These are phyloP conservation scores for Helotiales sp. DNA, from an alignment of 2,329 filamentous ascomycete genomes.

Conservation along the genomic window DNA sequence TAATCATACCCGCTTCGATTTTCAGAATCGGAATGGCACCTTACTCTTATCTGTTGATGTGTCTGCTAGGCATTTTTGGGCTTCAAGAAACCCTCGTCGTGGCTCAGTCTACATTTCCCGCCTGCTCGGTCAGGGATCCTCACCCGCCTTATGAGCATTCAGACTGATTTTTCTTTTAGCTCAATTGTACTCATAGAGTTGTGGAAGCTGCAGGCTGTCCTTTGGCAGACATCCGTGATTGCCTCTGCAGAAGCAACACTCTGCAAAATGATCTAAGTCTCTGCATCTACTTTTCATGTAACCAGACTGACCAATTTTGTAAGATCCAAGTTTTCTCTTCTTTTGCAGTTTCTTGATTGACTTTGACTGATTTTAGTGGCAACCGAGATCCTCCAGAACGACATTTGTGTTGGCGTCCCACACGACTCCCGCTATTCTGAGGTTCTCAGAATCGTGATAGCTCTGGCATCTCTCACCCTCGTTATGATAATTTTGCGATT, in stretches of 20 bases:
- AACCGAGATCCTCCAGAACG: neutral
- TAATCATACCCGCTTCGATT: too few species aligned
- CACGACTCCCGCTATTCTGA: slow-evolving; percentile 2
- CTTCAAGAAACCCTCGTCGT: too few species aligned
- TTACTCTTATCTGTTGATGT: too few species aligned
- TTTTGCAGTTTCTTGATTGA: neutral
- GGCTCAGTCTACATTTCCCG: too few species aligned
- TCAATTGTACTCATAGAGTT: too few species aligned
- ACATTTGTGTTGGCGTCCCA: slow-evolving; percentile 11
- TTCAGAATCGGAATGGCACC: too few species aligned
- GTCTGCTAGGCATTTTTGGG: too few species aligned
- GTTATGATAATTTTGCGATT: slow-evolving; percentile 7
- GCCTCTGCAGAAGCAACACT: slow-evolving; percentile 7
- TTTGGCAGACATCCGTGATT: neutral
- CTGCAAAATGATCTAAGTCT: slow-evolving; percentile 9
- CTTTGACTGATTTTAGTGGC: neutral
- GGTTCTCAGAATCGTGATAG: slow-evolving; percentile 7
- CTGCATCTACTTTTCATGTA: slow-evolving; percentile 10
- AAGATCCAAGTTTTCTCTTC: too few species aligned
- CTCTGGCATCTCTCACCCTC: slow-evolving; percentile 8
- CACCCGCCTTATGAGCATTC: too few species aligned
- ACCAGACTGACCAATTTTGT: slow-evolving; percentile 9
- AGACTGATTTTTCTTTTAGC: too few species aligned
- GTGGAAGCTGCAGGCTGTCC: neutral
- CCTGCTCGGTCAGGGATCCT: too few species aligned